Conservation (phyloP, 2,329 filamentous ascomycete genomes). For the Claviceps sp. region DNA sequence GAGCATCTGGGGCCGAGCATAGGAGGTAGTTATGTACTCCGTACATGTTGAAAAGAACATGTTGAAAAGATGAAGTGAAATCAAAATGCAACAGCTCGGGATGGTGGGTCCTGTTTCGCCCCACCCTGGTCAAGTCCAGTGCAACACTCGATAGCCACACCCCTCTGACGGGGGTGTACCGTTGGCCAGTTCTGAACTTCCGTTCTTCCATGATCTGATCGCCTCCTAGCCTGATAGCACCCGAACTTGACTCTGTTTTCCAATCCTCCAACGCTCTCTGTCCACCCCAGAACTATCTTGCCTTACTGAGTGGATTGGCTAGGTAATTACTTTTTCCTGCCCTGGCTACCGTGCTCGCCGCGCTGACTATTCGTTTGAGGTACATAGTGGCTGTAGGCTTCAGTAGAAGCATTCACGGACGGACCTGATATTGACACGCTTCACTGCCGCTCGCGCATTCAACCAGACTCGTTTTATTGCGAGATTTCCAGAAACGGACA, state of each 20-base stretch:
- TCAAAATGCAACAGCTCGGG: neutral
- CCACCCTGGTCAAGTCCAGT: neutral
- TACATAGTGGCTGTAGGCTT: neutral
- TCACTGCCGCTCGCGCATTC: neutral
- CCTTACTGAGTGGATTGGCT: conserved; percentile 1
- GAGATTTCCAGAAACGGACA: no score
- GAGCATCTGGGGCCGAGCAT: neutral
- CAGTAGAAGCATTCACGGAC: conserved; percentile 4
- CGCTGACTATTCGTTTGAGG: neutral
- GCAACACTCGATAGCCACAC: neutral
- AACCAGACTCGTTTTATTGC: neutral
- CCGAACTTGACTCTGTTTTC: neutral
- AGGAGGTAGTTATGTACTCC: no score
- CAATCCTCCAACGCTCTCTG: conserved; percentile 5
- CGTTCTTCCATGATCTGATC: conserved; percentile 1
- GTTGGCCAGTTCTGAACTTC: neutral
- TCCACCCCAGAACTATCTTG: conserved; percentile 3
- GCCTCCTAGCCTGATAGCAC: neutral
- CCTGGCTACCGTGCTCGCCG: conserved; percentile 2
- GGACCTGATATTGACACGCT: neutral
- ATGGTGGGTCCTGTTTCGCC: neutral
- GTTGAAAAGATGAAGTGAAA: neutral
- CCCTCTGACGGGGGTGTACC: no score
- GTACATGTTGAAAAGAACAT: neutral
- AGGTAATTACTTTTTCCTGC: conserved; percentile 1